Evolutionary conservation across 148 eudicot genomes (phyloP), one percentile per base, ranked within the genome.

Genomic region (Pharnaceum exiguum): DNA sequence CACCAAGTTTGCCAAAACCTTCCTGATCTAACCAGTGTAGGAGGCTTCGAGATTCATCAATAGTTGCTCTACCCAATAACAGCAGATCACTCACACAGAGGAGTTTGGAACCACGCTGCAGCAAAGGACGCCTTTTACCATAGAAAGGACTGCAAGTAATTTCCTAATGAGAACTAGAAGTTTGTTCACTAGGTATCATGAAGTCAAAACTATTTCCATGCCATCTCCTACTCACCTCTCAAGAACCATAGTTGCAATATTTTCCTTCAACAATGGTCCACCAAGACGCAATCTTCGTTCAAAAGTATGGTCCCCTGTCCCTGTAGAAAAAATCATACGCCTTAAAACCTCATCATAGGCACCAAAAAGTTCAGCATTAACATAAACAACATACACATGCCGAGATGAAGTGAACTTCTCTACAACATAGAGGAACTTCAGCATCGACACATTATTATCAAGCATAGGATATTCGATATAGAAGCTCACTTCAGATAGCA

Each of bases 191-290:
- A n/a, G n/a, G n/a, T 13, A n/a, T 18, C 3, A 3, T 8, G 8
- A 33, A 42, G 38, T 56, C 32, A 42, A 19, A 25, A 10, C n/a
- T n/a, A 39, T 35, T 35, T 19, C n/a, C 57, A 54, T 54, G n/a
- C n/a, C n/a, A n/a, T n/a, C n/a, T n/a, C 38, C 9, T 24, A 24
- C 71, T 71, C 45, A 91, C 98, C 98, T 93, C 79, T 93, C 98
- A 54, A 93, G 98, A 35, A 93, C 96, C 98, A 93, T 83, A 10
- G 96, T 88, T 66, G 96, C 98, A 73, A 93, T 85, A 57, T 93
- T 93, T 73, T 93, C 79, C 79, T 93, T 88, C 47, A 93, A 55
- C 59, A 93, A 65, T 48, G 98, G 96, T 55, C 88, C 94, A 57
- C 98, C 95, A 46, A 93, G 81, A 64, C 90, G 96, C 74, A 93